Evolutionary conservation across 345 rosid species (phyloP).

Genomic region (Populus alba): DNA sequence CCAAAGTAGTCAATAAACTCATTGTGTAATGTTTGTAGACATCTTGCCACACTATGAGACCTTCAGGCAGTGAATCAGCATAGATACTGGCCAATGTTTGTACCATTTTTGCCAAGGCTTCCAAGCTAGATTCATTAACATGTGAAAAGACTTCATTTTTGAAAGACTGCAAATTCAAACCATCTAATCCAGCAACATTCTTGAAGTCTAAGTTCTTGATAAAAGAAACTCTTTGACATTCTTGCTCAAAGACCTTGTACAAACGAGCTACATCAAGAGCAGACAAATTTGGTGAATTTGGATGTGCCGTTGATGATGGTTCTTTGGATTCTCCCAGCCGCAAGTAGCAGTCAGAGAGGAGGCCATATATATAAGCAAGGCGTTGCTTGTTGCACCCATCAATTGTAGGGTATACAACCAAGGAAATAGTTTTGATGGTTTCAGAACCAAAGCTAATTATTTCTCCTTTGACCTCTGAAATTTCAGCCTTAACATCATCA

Average conservation of each 20-base stretch:
- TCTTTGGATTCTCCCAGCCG: conserved; percentile 51
- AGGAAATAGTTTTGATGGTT: conserved; percentile 57
- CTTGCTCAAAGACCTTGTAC: conserved; percentile 63
- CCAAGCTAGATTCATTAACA: conserved; percentile 54
- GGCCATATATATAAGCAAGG: conserved; percentile 67
- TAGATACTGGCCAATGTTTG: conserved; percentile 42
- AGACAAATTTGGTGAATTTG: conserved; percentile 32
- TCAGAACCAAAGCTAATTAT: conserved; percentile 55
- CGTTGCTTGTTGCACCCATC: conserved; percentile 81
- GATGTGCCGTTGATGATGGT: conserved; percentile 26
- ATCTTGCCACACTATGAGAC: conserved; percentile 61
- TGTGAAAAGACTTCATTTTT: conserved; percentile 59
- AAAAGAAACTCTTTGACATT: conserved; percentile 77
- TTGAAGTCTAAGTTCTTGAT: conserved; percentile 78
- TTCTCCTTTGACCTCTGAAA: conserved; percentile 60
- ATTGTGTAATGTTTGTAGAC: conserved; percentile 63
- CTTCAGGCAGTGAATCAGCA: conserved; percentile 45
- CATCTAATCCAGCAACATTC: conserved; percentile 60
- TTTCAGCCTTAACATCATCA: conserved; percentile 73
- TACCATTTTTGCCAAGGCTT: conserved; percentile 86
- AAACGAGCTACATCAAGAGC: conserved; percentile 38
- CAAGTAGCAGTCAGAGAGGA: conserved; percentile 72
- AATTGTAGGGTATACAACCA: conserved; percentile 67
- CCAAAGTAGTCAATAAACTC: conserved; percentile 49
- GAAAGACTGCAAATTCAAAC: conserved; percentile 61